Percentiles rank a stretch among this genome's conserved stretches.
These are phyloP conservation scores for Oryza rufipogon DNA, from an alignment of 176 grass and related monocot genomes.

Conservation along the genomic window DNA sequence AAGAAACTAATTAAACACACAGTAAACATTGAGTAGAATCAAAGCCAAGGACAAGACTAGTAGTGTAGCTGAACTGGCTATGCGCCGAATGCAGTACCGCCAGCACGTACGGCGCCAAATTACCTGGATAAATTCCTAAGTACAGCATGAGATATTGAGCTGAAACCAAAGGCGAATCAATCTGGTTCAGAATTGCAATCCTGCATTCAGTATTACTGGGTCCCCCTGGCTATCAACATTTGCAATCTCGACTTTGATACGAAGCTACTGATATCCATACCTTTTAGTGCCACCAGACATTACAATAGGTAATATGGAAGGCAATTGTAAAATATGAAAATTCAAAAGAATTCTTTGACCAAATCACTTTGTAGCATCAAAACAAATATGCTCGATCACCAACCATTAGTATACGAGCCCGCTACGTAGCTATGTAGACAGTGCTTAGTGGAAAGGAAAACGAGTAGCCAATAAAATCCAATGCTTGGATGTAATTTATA, in stretches of 20 bases:
- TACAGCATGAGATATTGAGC: background rate
- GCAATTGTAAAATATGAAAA: slow-evolving; percentile 15
- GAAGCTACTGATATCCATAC: background rate
- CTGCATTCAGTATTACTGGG: slow-evolving; percentile 16
- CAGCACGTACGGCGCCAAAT: background rate
- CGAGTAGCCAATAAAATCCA: slow-evolving; percentile 47
- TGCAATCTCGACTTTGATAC: slow-evolving; percentile 23
- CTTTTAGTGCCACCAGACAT: slow-evolving; percentile 11
- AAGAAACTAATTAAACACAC: background rate
- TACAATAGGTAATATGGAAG: slow-evolving; percentile 37
- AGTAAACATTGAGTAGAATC: background rate
- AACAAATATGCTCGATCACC: slow-evolving; percentile 48
- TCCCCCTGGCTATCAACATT: background rate
- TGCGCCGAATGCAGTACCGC: too few species aligned
- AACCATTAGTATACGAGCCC: slow-evolving; percentile 40
- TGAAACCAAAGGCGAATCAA: background rate
- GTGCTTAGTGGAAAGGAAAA: slow-evolving; percentile 49
- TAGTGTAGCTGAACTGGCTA: background rate
- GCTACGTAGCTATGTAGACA: slow-evolving; percentile 41
- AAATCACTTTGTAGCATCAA: slow-evolving; percentile 38
- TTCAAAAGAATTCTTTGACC: slow-evolving; percentile 49
- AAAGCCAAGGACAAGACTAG: background rate
- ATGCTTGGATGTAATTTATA: slow-evolving; percentile 34
- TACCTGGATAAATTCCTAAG: background rate
- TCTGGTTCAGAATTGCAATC: background rate